Conservation (phyloP, 1,284 basidiomycete species). For the Sporisorium reilianum region DNA sequence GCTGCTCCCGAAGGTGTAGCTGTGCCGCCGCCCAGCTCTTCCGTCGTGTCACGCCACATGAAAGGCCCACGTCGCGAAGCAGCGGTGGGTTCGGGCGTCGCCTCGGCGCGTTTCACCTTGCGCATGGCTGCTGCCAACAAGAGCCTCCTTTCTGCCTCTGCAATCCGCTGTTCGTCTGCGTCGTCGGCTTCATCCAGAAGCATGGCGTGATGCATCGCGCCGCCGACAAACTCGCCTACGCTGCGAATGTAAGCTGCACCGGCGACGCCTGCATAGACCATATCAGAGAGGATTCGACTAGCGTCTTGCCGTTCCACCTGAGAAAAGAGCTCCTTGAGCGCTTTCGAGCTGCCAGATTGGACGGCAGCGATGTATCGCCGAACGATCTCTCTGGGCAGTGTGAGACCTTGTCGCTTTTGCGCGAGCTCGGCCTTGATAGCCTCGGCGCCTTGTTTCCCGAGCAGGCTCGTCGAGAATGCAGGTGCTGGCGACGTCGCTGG, state of each 20-base stretch:
- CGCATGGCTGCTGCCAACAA: conserved; percentile 21
- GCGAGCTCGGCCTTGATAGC: conserved; percentile 23
- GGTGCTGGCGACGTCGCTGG: not conserved
- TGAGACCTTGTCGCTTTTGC: conserved; percentile 10
- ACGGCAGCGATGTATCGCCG: conserved; percentile 18
- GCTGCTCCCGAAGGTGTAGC: conserved; percentile 13
- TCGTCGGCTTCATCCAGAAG: conserved; percentile 37
- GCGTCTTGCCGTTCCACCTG: conserved; percentile 40
- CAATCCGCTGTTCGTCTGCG: conserved; percentile 23
- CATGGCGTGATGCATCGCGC: conserved; percentile 45
- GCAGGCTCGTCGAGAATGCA: conserved; percentile 14
- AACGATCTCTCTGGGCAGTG: conserved; percentile 17
- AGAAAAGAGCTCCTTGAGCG: conserved; percentile 12
- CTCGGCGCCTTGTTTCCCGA: conserved; percentile 21
- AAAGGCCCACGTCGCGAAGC: conserved; percentile 43
- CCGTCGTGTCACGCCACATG: conserved; percentile 46
- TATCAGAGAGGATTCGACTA: conserved; percentile 37
- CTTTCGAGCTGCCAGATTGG: conserved; percentile 16
- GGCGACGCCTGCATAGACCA: conserved; percentile 48
- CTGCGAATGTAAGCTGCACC: conserved; percentile 55
- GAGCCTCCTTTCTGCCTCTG: conserved; percentile 22
- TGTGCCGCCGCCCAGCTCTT: conserved; percentile 27
- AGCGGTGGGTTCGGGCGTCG: conserved; percentile 26
- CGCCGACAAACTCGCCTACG: conserved; percentile 55
- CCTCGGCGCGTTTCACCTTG: conserved; percentile 16